Conservation (phyloP, 2,329 filamentous ascomycete genomes). For the Fusarium siculi region DNA sequence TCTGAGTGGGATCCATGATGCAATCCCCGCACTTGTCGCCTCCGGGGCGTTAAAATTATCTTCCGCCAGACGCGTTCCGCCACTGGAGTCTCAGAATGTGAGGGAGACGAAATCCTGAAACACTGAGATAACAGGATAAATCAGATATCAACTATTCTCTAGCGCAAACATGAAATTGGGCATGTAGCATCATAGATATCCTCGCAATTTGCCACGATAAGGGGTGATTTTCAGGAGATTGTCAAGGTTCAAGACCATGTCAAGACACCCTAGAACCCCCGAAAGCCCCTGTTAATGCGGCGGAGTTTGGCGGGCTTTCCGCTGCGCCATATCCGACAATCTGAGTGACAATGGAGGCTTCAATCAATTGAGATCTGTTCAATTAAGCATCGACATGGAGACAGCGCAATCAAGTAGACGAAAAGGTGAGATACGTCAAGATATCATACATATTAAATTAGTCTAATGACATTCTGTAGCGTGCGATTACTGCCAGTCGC, state of each 20-base stretch:
- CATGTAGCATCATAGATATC: neutral
- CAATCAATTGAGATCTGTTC: neutral
- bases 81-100: neutral
- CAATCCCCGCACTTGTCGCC: neutral
- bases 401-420: constrained; percentile 25
- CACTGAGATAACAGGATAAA: neutral
- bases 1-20: neutral
- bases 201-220: constrained; percentile 8
- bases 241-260: neutral
- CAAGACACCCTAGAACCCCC: neutral
- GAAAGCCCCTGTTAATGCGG: neutral
- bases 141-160: neutral
- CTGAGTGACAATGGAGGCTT: neutral
- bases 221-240: constrained; percentile 16
- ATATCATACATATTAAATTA: no score
- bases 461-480: constrained; percentile 3
- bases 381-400: constrained; percentile 11
- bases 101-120: neutral
- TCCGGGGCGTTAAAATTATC: constrained; percentile 2
- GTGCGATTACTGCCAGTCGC: constrained; percentile 53
- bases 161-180: neutral
- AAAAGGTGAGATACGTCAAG: constrained; percentile 19
- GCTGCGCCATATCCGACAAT: constrained; percentile 13
- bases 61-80: neutral
- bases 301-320: constrained; percentile 7